Evolutionary conservation across 805 yeast species (phyloP), one percentile per base, ranked within the genome.

Genomic region (Saturnispora sanitii): DNA sequence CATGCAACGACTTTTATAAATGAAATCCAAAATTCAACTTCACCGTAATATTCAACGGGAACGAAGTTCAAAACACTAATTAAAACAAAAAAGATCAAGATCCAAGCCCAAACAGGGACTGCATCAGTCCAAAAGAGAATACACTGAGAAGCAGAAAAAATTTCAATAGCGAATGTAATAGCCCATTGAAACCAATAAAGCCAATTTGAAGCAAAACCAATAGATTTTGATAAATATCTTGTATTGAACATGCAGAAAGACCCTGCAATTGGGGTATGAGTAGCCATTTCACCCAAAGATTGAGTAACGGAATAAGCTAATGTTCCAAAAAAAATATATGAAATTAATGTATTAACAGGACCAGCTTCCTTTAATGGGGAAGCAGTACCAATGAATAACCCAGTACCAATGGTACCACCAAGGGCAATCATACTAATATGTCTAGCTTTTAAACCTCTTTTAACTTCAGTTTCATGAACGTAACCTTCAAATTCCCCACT

Each of bases 131-230:
- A 81, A 48, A 65, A 77, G 38, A 71, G 66, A 44, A 80, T 67
- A 38, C 73, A 62, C 55, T 79, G 83, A 20, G 86, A 86, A 27
- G 80, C 75, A 25, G 80, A 77, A 4, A 83, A 76, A 42, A 82
- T 61, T 58, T 82, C 90, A 49, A 81, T 66, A 7, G 90, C 84
- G 58, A 76, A 79, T 0, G 88, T 81, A 45, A 80, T 71, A 39
- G 82, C 77, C 85, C 86, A 82, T 8, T 82, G 73, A 57, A 79
- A 79, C 82, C 85, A 79, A 57, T 81, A 82, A 63, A 73, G 64
- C 70, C 81, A 79, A 40, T 83, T 82, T 44, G 73, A 75, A 23
- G 86, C 77, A 32, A 77, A 81, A 42, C 88, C 90, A 30, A 78
- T 57, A 6, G 87, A 74, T n/a, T 79, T 81, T 4, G 81, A 75